phyloP scores from a whole-genome alignment of 495 filamentous ascomycete species.

The Rhizodiscina lignyota region DNA sequence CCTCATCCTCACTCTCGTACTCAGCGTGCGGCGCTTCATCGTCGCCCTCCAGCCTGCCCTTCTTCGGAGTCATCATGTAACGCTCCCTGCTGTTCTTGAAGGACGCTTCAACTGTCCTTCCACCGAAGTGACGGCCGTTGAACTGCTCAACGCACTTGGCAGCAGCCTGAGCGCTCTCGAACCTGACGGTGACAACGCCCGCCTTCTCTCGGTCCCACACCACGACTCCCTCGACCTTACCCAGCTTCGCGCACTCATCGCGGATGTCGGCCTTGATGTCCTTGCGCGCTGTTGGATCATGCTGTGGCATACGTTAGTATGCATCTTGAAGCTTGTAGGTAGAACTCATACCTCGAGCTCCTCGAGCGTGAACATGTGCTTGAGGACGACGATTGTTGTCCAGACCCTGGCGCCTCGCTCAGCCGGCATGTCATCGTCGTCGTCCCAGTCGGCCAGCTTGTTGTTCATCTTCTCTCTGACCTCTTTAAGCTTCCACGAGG shows the following conservation, averaged over 20 bases:
- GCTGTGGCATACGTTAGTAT: constrained; percentile 19
- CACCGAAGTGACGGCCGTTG: constrained; percentile 67
- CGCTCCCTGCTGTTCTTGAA: no score
- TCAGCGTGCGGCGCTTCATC: no score
- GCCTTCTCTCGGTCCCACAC: constrained; percentile 80
- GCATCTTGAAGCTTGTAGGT: not conserved
- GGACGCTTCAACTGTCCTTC: no score
- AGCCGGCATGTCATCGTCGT: constrained; percentile 47
- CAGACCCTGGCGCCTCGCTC: no score
- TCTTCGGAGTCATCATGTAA: no score
- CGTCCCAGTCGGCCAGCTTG: constrained; percentile 86
- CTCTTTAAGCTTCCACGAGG: constrained; percentile 18
- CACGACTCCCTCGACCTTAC: constrained; percentile 76
- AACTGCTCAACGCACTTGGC: constrained; percentile 54
- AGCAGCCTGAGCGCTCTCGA: constrained; percentile 51
- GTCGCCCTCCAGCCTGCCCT: no score
- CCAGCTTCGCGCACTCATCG: constrained; percentile 75
- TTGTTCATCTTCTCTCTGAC: constrained; percentile 53
- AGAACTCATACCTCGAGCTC: constrained; percentile 45
- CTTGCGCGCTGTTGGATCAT: constrained; percentile 65
- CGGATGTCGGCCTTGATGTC: constrained; percentile 92
- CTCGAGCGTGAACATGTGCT: constrained; percentile 84
- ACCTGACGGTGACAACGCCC: constrained; percentile 73
- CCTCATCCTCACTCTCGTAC: no score
- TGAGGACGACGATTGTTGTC: constrained; percentile 62